Evolutionary conservation across 2,329 filamentous ascomycete genomes (phyloP).

Genomic region (Alternaria sp.): DNA sequence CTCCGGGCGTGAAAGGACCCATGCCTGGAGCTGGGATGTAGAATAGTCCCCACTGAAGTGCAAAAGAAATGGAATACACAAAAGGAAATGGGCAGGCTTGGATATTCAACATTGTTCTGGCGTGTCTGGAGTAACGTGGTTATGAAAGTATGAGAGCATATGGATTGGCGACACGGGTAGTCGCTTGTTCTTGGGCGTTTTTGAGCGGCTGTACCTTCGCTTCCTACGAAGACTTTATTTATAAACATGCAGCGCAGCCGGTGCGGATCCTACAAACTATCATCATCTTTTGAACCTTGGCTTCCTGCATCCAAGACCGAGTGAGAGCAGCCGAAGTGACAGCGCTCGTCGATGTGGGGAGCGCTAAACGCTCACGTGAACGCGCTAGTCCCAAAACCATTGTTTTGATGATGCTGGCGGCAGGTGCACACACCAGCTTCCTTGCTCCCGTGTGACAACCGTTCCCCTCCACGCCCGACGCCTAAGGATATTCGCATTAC

Average conservation of each 20-base stretch:
- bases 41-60: constrained; percentile 12
- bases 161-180: constrained; percentile 29
- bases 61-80: constrained; percentile 20
- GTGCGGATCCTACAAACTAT: neutral
- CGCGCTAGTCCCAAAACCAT: constrained; percentile 16
- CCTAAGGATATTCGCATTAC: constrained; percentile 42
- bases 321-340: neutral
- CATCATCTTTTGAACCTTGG: neutral
- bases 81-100: constrained; percentile 16
- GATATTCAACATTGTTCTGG: constrained; percentile 19
- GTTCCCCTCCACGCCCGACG: constrained; percentile 30
- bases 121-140: constrained; percentile 20
- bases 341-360: neutral
- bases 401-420: constrained; percentile 20
- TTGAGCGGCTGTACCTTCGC: constrained; percentile 16
- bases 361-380: constrained; percentile 8
- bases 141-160: constrained; percentile 32
- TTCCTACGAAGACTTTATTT: constrained; percentile 8
- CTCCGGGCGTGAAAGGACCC: constrained; percentile 42
- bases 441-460: constrained; percentile 35
- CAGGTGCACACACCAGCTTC: constrained; percentile 30
- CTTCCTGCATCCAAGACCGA: neutral
- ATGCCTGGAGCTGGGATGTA: constrained; percentile 45
- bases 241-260: constrained; percentile 9
- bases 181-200: constrained; percentile 34